Evolutionary conservation across 1,284 basidiomycete genomes (phyloP).

Genomic region (Schizopora paradoxa): DNA sequence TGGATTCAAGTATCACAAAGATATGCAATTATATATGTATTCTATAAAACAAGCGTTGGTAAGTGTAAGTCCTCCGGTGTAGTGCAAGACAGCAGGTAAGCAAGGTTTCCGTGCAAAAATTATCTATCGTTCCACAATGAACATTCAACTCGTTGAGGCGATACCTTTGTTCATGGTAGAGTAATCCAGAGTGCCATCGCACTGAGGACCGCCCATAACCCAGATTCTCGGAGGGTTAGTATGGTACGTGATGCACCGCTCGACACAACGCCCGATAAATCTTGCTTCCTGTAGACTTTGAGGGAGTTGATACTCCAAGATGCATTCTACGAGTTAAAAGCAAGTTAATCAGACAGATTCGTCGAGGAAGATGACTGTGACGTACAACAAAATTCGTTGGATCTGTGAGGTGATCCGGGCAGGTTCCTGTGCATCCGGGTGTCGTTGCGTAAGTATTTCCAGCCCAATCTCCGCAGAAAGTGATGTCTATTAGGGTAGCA

Average conservation of each 20-base stretch:
- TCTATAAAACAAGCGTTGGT: too few species aligned
- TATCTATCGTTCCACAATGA: too few species aligned
- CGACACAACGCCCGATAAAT: constrained; percentile 12
- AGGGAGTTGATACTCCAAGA: constrained; percentile 25
- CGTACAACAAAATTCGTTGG: constrained; percentile 46
- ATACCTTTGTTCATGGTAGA: too few species aligned
- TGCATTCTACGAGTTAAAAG: constrained; percentile 19
- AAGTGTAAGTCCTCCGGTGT: too few species aligned
- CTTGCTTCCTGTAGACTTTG: constrained; percentile 21
- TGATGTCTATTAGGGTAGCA: constrained; percentile 53
- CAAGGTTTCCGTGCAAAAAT: too few species aligned
- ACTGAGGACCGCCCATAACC: too few species aligned
- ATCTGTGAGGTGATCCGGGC: constrained; percentile 55
- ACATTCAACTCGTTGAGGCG: too few species aligned
- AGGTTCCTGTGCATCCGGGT: constrained; percentile 65
- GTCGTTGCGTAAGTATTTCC: constrained; percentile 70
- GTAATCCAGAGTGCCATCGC: too few species aligned
- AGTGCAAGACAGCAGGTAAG: too few species aligned
- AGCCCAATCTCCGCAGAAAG: constrained; percentile 82
- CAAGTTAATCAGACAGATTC: neutral
- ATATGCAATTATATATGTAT: too few species aligned
- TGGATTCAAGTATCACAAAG: neutral
- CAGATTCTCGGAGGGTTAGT: too few species aligned
- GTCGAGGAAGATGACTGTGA: neutral
- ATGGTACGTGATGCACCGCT: neutral